Evolutionary conservation across 257 asterid species (phyloP), one percentile per base, ranked within the genome.

Genomic region (Forsythia suspensa): DNA sequence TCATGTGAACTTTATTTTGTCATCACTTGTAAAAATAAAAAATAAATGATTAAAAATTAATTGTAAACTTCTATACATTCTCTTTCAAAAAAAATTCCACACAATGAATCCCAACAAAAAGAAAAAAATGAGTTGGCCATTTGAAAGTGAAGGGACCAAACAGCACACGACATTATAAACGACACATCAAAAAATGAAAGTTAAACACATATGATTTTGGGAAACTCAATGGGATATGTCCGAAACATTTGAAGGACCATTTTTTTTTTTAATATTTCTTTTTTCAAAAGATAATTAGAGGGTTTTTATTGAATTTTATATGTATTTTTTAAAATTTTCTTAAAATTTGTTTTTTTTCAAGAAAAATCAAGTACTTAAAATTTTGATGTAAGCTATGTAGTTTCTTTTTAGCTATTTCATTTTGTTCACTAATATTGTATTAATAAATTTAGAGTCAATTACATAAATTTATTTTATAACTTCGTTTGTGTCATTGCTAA

Each of bases 1-100:
- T 80, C 90, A 84, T 84, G 88, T 86, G 88, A 86, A 70, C 76
- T 78, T 43, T 21, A 10, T n/a, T 82, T 82, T 86, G 90, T 80
- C 88, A 70, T 76, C 80, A 43, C 79, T 72, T 57, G 3, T 40
- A 36, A 16, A 13, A 77, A 11, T 29, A 43, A 44, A 18, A 2
- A 7, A 13, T 68, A 29, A 13, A 24, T 48, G 4, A 16, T 37
- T 52, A 11, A 29, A 9, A 48, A 11, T 11, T 69, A 74, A 43
- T 57, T 76, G 70, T 11, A 52, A 43, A 29, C 65, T 80, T 68
- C 42, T 57, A 73, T 67, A 65, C 51, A 74, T 81, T 81, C 81
- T 55, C 10, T 57, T 8, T 39, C 61, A 37, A 77, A 43, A 46
- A 46, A 57, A 43, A 43, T 43, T 43, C 51, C 11, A 6, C 51